Evolutionary conservation across 352 stramenopile genomes (phyloP), one percentile per base, ranked within the genome.

Genomic region (Globisporangium middletonii): DNA sequence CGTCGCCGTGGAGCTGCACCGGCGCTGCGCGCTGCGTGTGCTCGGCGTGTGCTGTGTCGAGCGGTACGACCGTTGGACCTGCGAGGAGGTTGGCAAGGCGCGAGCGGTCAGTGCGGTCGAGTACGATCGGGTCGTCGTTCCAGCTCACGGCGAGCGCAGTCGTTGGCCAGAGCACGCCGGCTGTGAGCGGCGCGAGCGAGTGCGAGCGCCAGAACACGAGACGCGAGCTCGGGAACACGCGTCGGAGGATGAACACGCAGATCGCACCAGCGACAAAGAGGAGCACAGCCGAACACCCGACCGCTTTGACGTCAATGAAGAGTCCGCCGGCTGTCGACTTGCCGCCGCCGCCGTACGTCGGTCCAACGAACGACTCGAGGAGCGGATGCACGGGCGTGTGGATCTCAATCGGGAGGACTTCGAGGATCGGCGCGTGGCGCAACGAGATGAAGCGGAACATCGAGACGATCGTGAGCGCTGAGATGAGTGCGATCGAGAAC

Each of bases 401-500:
- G 2, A 28, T n/a, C 11, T 26, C 35, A 28, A 45, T 8, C 7
- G 19, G 4, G 27, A 46, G 18, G 46, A 53, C 47, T 2, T 13
- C 2, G 28, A 12, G 19, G 9, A 64, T 11, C 0, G 50, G 44
- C 26, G 51, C 59, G 42, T 37, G 33, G 5, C 50, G 57, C 15
- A 63, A 1, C 13, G 42, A 53, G 19, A 53, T 46, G 23, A 49
- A 53, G 5, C 60, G 49, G 35, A 61, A 63, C 43, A 63, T 43
- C 2, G 55, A 53, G 28, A 66, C 12, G 7, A 52, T 55, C 3
- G 61, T 64, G n/a, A 64, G 48, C 41, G 50, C 46, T 5, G 64
- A 59, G 13, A 72, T 49, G 15, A 72, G 47, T 18, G 43, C 67
- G 43, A 75, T 55, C 2, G 60, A 62, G 38, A 71, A 69, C 35